Percentiles rank a stretch among this genome's conserved stretches.
These are phyloP conservation scores for Gaultheria prostrata DNA, from an alignment of 148 eudicot species.

Conservation along the genomic window DNA sequence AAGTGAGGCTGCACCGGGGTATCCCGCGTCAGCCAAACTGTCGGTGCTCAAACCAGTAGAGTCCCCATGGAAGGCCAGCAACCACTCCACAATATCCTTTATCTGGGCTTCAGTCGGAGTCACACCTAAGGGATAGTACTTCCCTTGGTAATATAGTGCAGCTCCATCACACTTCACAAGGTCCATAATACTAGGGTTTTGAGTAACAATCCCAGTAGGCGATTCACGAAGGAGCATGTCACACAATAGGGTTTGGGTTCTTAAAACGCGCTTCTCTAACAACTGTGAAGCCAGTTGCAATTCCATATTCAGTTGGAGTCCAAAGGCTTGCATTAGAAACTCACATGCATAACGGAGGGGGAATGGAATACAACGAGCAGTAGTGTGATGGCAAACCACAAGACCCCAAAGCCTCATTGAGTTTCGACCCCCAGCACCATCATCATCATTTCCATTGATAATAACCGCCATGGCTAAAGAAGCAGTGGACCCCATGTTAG, in stretches of 20 bases:
- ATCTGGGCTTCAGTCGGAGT: conserved; percentile 84
- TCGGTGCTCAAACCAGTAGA: conserved; percentile 95
- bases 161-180: conserved; percentile 96
- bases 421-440: conserved; percentile 39
- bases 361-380: conserved; percentile 73
- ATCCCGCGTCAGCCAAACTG: conserved; percentile 85
- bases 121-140: conserved; percentile 67
- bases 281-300: conserved; percentile 69
- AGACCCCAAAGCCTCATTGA: conserved; percentile 88
- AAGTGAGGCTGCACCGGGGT: conserved; percentile 70
- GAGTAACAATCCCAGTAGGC: conserved; percentile 78
- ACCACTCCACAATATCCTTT: conserved; percentile 83
- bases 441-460: conserved; percentile 74
- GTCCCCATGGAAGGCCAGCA: conserved; percentile 61
- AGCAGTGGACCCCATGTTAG: conserved; percentile 92
- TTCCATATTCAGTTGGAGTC: conserved; percentile 91
- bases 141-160: conserved; percentile 71
- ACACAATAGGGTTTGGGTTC: conserved; percentile 87
- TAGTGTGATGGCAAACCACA: conserved; percentile 94
- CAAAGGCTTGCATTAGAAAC: conserved; percentile 96
- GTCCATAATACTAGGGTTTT: conserved; percentile 87
- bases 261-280: conserved; percentile 69
- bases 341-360: conserved; percentile 95
- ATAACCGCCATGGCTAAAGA: conserved; percentile 86
- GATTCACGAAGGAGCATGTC: conserved; percentile 93